These are phyloP conservation scores for Hysterangium stoloniferum DNA, from an alignment of 768 basidiomycete species.

Conservation along the genomic window DNA sequence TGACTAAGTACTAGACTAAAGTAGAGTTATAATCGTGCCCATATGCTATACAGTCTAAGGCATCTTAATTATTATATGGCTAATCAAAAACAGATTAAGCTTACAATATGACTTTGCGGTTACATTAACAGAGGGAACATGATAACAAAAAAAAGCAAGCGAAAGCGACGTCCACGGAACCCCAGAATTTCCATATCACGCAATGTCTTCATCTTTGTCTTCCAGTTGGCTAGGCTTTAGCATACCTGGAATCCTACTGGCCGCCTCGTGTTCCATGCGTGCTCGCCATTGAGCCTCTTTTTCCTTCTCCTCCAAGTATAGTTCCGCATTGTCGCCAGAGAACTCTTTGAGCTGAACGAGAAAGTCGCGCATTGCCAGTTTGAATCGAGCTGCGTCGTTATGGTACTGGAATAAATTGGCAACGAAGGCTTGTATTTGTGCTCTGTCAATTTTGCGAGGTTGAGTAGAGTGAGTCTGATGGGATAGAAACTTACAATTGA, in stretches of 20 bases:
- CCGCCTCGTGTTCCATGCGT: constrained; percentile 78
- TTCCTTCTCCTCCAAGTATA: constrained; percentile 93
- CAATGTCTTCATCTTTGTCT: constrained; percentile 84
- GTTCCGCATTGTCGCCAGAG: constrained; percentile 83
- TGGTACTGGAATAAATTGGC: constrained; percentile 61
- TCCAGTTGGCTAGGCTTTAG: constrained; percentile 92
- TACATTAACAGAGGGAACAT: constrained; percentile 1
- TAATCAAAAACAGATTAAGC: not conserved
- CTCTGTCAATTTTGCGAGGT: constrained; percentile 29
- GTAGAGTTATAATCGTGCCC: too few relatives aligned
- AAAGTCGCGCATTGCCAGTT: constrained; percentile 92
- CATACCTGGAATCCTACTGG: constrained; percentile 96
- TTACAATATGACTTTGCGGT: not conserved
- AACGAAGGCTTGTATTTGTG: constrained; percentile 68
- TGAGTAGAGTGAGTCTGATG: not conserved
- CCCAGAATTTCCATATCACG: not conserved
- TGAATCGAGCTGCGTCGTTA: constrained; percentile 83
- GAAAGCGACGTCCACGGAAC: not conserved
- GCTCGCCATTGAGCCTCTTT: constrained; percentile 70
- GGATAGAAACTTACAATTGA: constrained; percentile 54
- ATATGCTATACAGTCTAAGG: too few relatives aligned
- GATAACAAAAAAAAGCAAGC: constrained; percentile 1
- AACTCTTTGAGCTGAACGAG: constrained; percentile 97
- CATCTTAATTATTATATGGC: too few relatives aligned
- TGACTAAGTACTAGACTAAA: too few relatives aligned